phyloP scores from a whole-genome alignment of 2,329 filamentous ascomycete species.

The Malbranchea zuffiana region DNA sequence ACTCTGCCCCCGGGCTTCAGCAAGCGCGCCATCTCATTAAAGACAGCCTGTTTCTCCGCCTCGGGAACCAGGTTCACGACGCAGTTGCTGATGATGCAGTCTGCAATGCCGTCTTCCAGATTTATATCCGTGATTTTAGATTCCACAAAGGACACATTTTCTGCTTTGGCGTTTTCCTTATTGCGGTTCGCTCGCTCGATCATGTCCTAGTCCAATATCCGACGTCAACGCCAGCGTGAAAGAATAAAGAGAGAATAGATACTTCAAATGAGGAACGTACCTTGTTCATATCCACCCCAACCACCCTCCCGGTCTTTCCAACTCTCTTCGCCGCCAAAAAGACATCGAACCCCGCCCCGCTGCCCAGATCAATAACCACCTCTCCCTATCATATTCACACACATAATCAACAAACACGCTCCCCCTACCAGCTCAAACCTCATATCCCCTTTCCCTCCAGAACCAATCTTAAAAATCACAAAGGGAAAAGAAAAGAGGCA shows the following conservation, averaged over 20 bases:
- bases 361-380: conserved; percentile 47
- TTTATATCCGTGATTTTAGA: conserved; percentile 42
- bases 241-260: not conserved
- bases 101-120: conserved; percentile 33
- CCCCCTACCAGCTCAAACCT: not conserved
- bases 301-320: conserved; percentile 38
- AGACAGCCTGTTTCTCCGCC: conserved; percentile 43
- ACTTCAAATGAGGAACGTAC: conserved; percentile 21
- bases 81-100: conserved; percentile 54
- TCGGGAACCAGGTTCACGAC: conserved; percentile 50
- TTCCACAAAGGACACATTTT: conserved; percentile 44
- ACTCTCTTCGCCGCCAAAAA: conserved; percentile 45
- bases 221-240: not conserved
- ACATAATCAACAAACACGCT: not conserved
- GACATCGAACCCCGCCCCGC: conserved; percentile 48
- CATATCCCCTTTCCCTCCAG: too few relatives aligned
- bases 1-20: conserved; percentile 48
- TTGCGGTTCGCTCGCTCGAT: conserved; percentile 41
- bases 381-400: conserved; percentile 36
- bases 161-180: conserved; percentile 26
- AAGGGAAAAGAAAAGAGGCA: not conserved
- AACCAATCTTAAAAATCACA: not conserved
- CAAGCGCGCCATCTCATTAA: conserved; percentile 48
- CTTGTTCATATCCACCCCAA: conserved; percentile 53
- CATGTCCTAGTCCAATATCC: conserved; percentile 40